Base-by-base conservation (phyloP, 805 yeast genomes). In the Saturnispora hagleri region DNA sequence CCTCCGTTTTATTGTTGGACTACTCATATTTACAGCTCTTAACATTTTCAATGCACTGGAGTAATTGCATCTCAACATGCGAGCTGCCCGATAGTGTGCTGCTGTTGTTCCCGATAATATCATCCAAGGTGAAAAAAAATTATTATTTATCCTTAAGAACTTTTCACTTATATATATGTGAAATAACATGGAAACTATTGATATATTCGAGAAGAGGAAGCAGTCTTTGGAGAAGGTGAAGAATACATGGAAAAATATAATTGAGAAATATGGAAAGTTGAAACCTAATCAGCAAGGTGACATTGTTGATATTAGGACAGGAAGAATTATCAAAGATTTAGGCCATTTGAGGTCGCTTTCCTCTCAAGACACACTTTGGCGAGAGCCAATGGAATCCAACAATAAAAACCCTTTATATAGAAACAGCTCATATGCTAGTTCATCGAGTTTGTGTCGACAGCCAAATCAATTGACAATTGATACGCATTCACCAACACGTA, bases 281-380 rank as follows among this genome's bases (percentile, higher is more conserved):
- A 73, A 73, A 48, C 75, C 75, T 34, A 69, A 70, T 4, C 70
- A 70, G 17, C 81, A 80, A 50, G 83, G 86, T 38, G 89, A 82
- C 61, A 72, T 81, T 24, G 67, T 82, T n/a, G 89, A 86, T 61
- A 59, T 86, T 22, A 60, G 62, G 9, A 80, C 89, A 0, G 90
- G 91, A 0, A 71, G 75, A 51, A 75, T 86, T 1, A 63, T 81
- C 1, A 76, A 70, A 33, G 89, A 86, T 58, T 74, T 78, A 49
- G 95, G 95, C 2, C 95, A 86, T 64, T 58, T 86, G 22, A 66
- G 76, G 52, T 75, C 82, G 2, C 58, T 83, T 52, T 52, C 46
- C 4, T 45, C 54, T 17, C 43, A 56, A 12, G 58, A 65, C 12
- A 60, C 64, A 52, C 66, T 72, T 24, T 76, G 80, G 80, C 34